Percentiles rank a stretch among this genome's conserved stretches.
Conservation (phyloP, 495 filamentous ascomycete species). For the Darksidea phi region DNA sequence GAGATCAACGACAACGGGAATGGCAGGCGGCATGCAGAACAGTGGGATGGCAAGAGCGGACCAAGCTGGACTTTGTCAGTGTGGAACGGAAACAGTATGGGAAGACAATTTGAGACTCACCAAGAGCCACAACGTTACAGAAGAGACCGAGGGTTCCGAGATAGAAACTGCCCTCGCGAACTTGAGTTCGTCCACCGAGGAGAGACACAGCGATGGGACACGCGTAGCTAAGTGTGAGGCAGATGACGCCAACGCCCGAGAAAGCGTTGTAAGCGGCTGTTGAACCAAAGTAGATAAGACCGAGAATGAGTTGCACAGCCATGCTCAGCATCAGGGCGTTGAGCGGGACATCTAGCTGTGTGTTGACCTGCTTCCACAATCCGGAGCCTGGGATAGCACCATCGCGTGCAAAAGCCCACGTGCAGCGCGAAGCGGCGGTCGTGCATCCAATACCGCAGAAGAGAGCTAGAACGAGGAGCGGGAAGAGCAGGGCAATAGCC, state of each 20-base stretch:
- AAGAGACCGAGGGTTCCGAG: conserved; percentile 56
- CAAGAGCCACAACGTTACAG: conserved; percentile 56
- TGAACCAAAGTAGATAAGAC: conserved; percentile 64
- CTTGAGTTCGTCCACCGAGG: conserved; percentile 49
- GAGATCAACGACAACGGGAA: conserved; percentile 31
- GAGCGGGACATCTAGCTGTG: conserved; percentile 56
- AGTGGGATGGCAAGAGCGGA: conserved; percentile 60
- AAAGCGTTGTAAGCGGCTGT: conserved; percentile 66
- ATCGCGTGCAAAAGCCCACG: conserved; percentile 62
- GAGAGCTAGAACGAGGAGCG: conserved; percentile 66
- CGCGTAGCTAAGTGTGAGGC: conserved; percentile 60
- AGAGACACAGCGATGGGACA: conserved; percentile 60
- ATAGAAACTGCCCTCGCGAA: conserved; percentile 53
- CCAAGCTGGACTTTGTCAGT: conserved; percentile 50
- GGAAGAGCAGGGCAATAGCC: conserved; percentile 68
- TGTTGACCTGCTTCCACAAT: conserved; percentile 61
- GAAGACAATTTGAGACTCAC: conserved; percentile 42
- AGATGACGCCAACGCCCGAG: conserved; percentile 66
- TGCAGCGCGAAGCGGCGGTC: conserved; percentile 59
- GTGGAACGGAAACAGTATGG: not conserved
- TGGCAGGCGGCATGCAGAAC: conserved; percentile 54
- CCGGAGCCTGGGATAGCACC: conserved; percentile 67
- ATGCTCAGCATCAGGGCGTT: conserved; percentile 58
- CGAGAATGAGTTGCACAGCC: conserved; percentile 54
- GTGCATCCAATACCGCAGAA: conserved; percentile 60